These are phyloP conservation scores for Vigna trinervia DNA, from an alignment of 306 rosid genomes.

Conservation along the genomic window DNA sequence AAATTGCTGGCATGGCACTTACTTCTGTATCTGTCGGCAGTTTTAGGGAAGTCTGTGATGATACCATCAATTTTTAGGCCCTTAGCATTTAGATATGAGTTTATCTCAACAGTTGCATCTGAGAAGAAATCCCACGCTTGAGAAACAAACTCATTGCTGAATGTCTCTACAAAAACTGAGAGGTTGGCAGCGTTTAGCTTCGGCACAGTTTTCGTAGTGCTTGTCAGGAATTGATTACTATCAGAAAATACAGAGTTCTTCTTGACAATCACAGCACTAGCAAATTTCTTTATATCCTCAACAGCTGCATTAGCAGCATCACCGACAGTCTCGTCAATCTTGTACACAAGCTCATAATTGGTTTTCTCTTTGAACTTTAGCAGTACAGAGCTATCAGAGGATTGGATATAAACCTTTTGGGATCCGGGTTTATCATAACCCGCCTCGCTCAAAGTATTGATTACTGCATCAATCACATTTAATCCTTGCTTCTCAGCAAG, in stretches of 20 bases:
- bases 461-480: constrained; percentile 65
- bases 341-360: constrained; percentile 71
- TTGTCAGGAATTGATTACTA: neutral
- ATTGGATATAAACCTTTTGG: constrained; percentile 75
- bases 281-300: constrained; percentile 69
- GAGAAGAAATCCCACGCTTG: constrained; percentile 97
- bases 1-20: constrained; percentile 52
- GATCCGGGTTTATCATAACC: constrained; percentile 64
- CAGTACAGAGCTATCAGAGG: constrained; percentile 77
- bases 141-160: constrained; percentile 89
- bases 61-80: constrained; percentile 63
- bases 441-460: constrained; percentile 63
- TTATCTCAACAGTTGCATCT: constrained; percentile 86
- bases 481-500: constrained; percentile 63
- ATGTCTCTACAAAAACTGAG: constrained; percentile 75
- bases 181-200: constrained; percentile 59
- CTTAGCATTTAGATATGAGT: constrained; percentile 51
- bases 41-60: constrained; percentile 82
- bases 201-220: constrained; percentile 47
- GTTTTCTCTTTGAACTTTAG: constrained; percentile 61
- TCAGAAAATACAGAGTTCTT: constrained; percentile 66
- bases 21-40: constrained; percentile 87
- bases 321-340: constrained; percentile 62
- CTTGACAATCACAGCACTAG: constrained; percentile 66
- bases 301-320: constrained; percentile 55